Evolutionary conservation across 306 rosid genomes (phyloP).

Genomic region (Corylus avellana): DNA sequence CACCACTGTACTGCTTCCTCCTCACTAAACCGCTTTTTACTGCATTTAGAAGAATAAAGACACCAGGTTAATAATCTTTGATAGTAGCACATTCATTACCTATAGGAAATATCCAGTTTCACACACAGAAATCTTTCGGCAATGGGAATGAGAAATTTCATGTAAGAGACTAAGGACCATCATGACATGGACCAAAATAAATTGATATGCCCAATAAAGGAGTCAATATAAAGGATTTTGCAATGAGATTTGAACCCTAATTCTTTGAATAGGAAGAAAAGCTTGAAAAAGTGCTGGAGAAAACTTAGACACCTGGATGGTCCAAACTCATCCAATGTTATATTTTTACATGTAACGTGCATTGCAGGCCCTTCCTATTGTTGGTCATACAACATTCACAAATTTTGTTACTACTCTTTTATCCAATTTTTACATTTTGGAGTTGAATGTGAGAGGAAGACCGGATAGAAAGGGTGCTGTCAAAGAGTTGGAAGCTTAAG

Average conservation of each 20-base stretch:
- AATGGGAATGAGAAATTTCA: conserved; percentile 3
- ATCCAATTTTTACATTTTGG: neutral
- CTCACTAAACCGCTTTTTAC: conserved; percentile 96
- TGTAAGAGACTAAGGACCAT: neutral
- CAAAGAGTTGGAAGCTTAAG: neutral
- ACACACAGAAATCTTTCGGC: neutral
- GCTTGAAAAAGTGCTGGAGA: neutral
- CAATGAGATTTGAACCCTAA: neutral
- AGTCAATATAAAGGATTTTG: neutral
- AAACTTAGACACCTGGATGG: neutral
- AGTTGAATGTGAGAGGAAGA: neutral
- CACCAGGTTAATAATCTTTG: neutral
- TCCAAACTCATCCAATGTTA: neutral
- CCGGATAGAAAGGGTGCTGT: neutral
- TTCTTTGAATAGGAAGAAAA: neutral
- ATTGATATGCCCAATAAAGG: neutral
- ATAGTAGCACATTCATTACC: neutral
- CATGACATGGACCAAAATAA: neutral
- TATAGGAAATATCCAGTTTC: neutral
- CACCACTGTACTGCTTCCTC: conserved; percentile 98
- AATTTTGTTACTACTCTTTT: neutral
- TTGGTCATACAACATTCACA: neutral
- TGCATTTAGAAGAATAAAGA: conserved; percentile 37
- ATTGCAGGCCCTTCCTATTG: neutral
- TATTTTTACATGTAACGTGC: neutral